Conservation (phyloP, 2,329 filamentous ascomycete species). For the Ceratocystis destructans region DNA sequence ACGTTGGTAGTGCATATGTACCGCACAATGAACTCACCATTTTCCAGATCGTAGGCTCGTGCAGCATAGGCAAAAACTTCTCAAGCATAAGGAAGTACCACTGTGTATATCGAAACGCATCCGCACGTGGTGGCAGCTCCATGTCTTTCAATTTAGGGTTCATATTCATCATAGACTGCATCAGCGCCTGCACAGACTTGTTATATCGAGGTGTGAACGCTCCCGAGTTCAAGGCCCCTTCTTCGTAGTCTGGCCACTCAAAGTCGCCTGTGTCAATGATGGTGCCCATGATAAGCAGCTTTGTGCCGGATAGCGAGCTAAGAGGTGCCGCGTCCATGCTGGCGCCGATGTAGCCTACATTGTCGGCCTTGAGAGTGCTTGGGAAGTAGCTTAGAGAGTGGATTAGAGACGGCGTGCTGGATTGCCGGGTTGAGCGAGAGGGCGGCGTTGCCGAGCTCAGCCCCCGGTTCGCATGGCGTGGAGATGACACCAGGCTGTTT, state of each 20-base stretch:
- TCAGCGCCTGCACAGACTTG: conserved; percentile 57
- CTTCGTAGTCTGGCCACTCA: conserved; percentile 51
- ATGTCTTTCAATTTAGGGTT: conserved; percentile 42
- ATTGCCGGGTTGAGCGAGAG: conserved; percentile 20
- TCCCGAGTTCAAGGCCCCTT: conserved; percentile 25
- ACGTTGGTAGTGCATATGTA: too few relatives aligned
- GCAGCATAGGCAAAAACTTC: conserved; percentile 61
- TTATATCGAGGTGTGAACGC: conserved; percentile 41
- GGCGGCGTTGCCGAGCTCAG: conserved; percentile 19
- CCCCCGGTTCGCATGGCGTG: conserved; percentile 23
- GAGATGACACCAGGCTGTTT: not conserved
- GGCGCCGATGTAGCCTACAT: conserved; percentile 46
- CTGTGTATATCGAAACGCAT: conserved; percentile 54
- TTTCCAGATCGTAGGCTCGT: conserved; percentile 57
- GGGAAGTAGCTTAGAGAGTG: conserved; percentile 29
- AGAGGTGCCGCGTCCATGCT: conserved; percentile 45
- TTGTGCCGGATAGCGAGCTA: conserved; percentile 62
- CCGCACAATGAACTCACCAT: conserved; percentile 36
- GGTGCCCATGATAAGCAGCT: conserved; percentile 63
- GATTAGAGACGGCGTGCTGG: conserved; percentile 7
- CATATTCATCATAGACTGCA: conserved; percentile 50
- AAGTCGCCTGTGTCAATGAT: conserved; percentile 68
- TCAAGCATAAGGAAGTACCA: conserved; percentile 65
- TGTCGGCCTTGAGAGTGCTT: conserved; percentile 43
- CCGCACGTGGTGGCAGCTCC: conserved; percentile 47